These are phyloP conservation scores for Triglochin maritima DNA, from an alignment of 106 monocot species.

Conservation along the genomic window DNA sequence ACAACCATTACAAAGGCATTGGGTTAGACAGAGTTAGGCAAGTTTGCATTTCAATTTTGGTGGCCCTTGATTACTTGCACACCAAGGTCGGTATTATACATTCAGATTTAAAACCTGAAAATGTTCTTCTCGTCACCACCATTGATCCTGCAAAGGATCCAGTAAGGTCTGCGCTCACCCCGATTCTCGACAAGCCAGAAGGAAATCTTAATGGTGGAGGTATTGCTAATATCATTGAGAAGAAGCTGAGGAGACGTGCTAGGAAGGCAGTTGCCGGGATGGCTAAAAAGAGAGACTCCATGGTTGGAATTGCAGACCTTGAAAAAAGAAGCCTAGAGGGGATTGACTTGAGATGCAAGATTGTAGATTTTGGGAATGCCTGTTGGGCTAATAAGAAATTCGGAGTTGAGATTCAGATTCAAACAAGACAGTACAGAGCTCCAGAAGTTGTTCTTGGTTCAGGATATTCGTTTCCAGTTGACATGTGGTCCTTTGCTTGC, in stretches of 20 bases:
- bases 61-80: slow-evolving; percentile 82
- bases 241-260: slow-evolving; percentile 59
- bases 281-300: slow-evolving; percentile 49
- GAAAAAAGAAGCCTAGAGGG: slow-evolving; percentile 63
- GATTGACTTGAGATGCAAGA: slow-evolving; percentile 75
- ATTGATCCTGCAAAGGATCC: slow-evolving; percentile 92
- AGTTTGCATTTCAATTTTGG: slow-evolving; percentile 58
- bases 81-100: slow-evolving; percentile 73
- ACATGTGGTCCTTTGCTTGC: slow-evolving; percentile 94
- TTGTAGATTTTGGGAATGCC: slow-evolving; percentile 95
- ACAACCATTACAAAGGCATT: slow-evolving; percentile 75
- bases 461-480: slow-evolving; percentile 70
- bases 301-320: slow-evolving; percentile 26
- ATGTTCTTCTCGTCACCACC: slow-evolving; percentile 76
- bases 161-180: slow-evolving; percentile 43
- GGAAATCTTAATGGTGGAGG: slow-evolving; percentile 29
- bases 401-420: slow-evolving; percentile 66
- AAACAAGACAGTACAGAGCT: slow-evolving; percentile 86
- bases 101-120: slow-evolving; percentile 87
- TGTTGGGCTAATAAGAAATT: slow-evolving; percentile 69
- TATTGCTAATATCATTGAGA: slow-evolving; percentile 36
- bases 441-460: slow-evolving; percentile 88
- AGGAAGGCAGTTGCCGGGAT: slow-evolving; percentile 62
- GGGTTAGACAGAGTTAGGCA: slow-evolving; percentile 51
- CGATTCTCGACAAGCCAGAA: slow-evolving; percentile 63